Evolutionary conservation across 352 stramenopile genomes (phyloP).

Genomic region (Globisporangium spinosum): DNA sequence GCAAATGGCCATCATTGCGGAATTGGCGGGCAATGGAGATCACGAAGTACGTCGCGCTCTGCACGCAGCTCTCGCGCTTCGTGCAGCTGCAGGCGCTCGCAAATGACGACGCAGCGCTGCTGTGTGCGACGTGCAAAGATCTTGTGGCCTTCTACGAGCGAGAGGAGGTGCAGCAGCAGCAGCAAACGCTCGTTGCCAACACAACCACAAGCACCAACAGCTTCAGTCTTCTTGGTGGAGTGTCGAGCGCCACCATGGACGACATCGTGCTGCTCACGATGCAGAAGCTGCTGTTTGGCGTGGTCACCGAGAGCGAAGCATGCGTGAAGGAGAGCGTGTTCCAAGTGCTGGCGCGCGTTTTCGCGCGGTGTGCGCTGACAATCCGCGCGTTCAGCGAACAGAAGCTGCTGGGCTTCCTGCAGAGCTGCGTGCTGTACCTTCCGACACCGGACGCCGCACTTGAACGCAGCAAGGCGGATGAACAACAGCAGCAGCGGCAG

Average conservation of each 20-base stretch:
- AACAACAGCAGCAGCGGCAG: neutral
- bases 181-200: neutral
- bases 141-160: slow-evolving; percentile 27
- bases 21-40: slow-evolving; percentile 20
- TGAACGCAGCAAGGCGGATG: neutral
- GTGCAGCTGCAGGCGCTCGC: slow-evolving; percentile 31
- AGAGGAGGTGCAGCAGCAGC: neutral
- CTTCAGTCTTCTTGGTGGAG: slow-evolving; percentile 10
- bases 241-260: slow-evolving; percentile 39
- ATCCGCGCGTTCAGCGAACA: slow-evolving; percentile 20
- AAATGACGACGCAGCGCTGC: slow-evolving; percentile 14
- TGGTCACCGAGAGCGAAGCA: slow-evolving; percentile 19
- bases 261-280: slow-evolving; percentile 65
- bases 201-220: neutral
- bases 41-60: slow-evolving; percentile 52
- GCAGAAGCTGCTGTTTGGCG: slow-evolving; percentile 47
- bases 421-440: slow-evolving; percentile 54
- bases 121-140: slow-evolving; percentile 26
- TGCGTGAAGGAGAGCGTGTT: slow-evolving; percentile 34
- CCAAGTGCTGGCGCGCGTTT: slow-evolving; percentile 26
- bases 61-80: slow-evolving; percentile 61
- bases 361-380: slow-evolving; percentile 30
- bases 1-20: slow-evolving; percentile 11
- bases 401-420: slow-evolving; percentile 42
- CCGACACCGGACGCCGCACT: slow-evolving; percentile 31